Evolutionary conservation across 164 flowering plant species (phyloP).

Genomic region (Santalum album): DNA sequence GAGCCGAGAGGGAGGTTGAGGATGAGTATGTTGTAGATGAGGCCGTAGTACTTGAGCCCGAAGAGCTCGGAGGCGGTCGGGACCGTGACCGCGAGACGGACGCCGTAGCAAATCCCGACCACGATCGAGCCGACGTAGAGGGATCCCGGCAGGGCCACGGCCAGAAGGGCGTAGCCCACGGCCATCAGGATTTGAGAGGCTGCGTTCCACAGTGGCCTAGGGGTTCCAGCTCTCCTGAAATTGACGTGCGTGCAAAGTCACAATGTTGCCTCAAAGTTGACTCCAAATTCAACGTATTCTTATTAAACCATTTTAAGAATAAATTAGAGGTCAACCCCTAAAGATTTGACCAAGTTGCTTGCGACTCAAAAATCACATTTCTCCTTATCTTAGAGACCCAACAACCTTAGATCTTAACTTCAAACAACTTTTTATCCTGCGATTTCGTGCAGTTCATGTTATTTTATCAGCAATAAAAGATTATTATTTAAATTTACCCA

Average conservation of each 20-base stretch:
- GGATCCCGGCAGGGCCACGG: slow-evolving; percentile 75
- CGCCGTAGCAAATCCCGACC: slow-evolving; percentile 79
- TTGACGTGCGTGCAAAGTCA: not conserved
- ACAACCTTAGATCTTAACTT: no score
- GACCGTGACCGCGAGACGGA: slow-evolving; percentile 75
- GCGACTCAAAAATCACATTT: no score
- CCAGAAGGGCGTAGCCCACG: slow-evolving; percentile 64
- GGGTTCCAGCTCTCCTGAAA: slow-evolving; percentile 66
- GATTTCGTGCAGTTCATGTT: no score
- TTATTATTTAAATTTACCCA: no score
- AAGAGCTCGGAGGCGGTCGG: slow-evolving; percentile 86
- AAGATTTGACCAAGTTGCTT: no score
- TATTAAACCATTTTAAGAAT: no score
- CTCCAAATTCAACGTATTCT: no score
- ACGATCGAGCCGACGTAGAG: slow-evolving; percentile 70
- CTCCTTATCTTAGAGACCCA: no score
- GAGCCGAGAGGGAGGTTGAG: slow-evolving; percentile 88
- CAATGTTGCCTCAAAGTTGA: no score
- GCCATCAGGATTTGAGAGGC: slow-evolving; percentile 84
- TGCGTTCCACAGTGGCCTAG: slow-evolving; percentile 89
- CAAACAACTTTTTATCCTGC: no score
- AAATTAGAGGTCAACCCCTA: no score
- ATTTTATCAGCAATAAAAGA: no score
- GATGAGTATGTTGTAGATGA: slow-evolving; percentile 74
- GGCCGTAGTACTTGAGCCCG: slow-evolving; percentile 85